These are phyloP conservation scores for Aotearoamyces nothofagi DNA, from an alignment of 2,329 filamentous ascomycete genomes.

Conservation along the genomic window DNA sequence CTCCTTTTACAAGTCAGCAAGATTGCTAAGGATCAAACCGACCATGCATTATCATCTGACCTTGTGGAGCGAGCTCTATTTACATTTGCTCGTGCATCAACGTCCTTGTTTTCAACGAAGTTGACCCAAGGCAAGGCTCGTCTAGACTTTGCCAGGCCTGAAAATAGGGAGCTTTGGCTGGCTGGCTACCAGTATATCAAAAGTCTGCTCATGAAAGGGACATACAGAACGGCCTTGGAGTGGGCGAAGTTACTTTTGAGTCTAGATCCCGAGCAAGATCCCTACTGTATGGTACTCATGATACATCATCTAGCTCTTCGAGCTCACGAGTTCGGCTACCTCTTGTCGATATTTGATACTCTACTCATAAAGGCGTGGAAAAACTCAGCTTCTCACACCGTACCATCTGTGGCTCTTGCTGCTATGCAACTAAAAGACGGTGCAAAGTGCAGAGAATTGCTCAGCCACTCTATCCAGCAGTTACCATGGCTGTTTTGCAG, in stretches of 20 bases:
- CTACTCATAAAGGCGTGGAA: conserved; percentile 1
- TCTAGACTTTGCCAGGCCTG: conserved; percentile 64
- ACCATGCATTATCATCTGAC: conserved; percentile 73
- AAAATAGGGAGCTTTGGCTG: conserved; percentile 88
- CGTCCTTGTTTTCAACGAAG: conserved; percentile 66
- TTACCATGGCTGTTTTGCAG: conserved; percentile 77
- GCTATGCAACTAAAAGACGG: conserved; percentile 55
- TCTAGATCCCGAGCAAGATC: conserved; percentile 58
- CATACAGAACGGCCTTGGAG: conserved; percentile 82
- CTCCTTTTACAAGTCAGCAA: conserved; percentile 88
- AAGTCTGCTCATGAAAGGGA: conserved; percentile 79
- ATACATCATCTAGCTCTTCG: conserved; percentile 78
- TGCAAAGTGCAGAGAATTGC: conserved; percentile 45
- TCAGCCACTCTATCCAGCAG: conserved; percentile 52
- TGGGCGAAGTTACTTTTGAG: conserved; percentile 79
- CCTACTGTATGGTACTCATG: conserved; percentile 67
- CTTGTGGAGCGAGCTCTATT: conserved; percentile 85
- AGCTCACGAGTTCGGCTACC: conserved; percentile 59
- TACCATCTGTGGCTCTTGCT: conserved; percentile 64
- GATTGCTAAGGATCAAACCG: conserved; percentile 81
- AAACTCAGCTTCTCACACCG: conserved; percentile 44
- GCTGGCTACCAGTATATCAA: conserved; percentile 79
- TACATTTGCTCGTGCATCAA: conserved; percentile 76
- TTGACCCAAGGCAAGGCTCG: conserved; percentile 66
- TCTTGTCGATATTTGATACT: conserved; percentile 43